Evolutionary conservation across 2,329 filamentous ascomycete species (phyloP).

Genomic region (Lomentospora prolificans): DNA sequence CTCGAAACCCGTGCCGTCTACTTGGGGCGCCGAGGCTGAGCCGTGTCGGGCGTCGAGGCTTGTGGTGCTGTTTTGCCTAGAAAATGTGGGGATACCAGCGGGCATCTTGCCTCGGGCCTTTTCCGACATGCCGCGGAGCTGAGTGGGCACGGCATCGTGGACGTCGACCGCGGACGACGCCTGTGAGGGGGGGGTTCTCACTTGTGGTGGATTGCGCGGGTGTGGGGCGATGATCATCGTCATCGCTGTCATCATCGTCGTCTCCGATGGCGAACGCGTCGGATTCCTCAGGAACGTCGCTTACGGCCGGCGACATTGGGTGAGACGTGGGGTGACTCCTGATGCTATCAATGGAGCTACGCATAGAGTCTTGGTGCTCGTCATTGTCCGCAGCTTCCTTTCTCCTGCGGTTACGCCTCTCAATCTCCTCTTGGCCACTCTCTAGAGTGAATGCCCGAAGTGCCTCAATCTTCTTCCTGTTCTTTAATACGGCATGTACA

Average conservation of each 20-base stretch:
- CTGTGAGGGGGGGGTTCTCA: conserved; percentile 50
- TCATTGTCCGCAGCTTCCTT: conserved; percentile 50
- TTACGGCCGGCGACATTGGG: conserved; percentile 46
- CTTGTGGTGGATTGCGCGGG: conserved; percentile 55
- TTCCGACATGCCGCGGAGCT: conserved; percentile 88
- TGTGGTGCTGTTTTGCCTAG: conserved; percentile 79
- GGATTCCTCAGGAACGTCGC: conserved; percentile 64
- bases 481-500: conserved; percentile 68
- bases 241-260: conserved; percentile 55
- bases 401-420: conserved; percentile 61
- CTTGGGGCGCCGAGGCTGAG: conserved; percentile 30
- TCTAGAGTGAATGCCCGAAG: conserved; percentile 83
- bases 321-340: conserved; percentile 49
- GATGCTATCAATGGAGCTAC: conserved; percentile 58
- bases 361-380: conserved; percentile 42
- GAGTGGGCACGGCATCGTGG: conserved; percentile 72
- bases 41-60: conserved; percentile 59
- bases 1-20: conserved; percentile 51
- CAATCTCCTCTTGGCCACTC: conserved; percentile 83
- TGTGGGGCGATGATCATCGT: conserved; percentile 42
- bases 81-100: conserved; percentile 70
- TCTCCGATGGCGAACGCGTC: conserved; percentile 82
- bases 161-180: conserved; percentile 58
- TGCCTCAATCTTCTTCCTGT: conserved; percentile 74
- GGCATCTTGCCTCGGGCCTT: conserved; percentile 96